These are phyloP conservation scores for Areca catechu DNA, from an alignment of 176 grass and related monocot genomes.

Conservation along the genomic window DNA sequence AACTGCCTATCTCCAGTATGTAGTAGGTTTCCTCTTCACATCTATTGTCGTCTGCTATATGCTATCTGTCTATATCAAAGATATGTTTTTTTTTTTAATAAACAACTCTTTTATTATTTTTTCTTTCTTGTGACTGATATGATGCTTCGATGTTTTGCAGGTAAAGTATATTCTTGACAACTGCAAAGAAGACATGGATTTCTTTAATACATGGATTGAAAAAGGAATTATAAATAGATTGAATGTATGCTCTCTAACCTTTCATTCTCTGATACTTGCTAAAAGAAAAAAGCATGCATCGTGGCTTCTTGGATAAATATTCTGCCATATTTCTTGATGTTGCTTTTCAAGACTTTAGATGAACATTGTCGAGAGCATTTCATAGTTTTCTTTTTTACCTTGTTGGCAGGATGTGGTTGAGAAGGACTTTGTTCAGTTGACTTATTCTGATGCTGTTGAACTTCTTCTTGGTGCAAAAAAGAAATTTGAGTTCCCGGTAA, in stretches of 20 bases:
- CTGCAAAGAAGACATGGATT: slow-evolving; percentile 97
- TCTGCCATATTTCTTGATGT: too few species aligned
- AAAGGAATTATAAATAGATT: slow-evolving; percentile 91
- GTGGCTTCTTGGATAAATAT: too few species aligned
- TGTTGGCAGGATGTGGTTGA: slow-evolving; percentile 65
- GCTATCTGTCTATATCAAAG: slow-evolving; percentile 1
- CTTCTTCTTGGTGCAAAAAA: slow-evolving; percentile 76
- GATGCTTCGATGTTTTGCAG: slow-evolving; percentile 33
- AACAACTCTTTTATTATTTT: neutral
- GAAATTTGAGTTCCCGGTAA: slow-evolving; percentile 96
- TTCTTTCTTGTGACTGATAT: neutral
- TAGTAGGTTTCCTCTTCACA: slow-evolving; percentile 73
- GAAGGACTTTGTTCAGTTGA: slow-evolving; percentile 86
- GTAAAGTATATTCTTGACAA: slow-evolving; percentile 90
- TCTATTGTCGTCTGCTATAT: slow-evolving; percentile 19
- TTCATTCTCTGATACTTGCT: neutral
- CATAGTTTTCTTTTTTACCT: too few species aligned
- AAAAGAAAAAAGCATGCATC: slow-evolving; percentile 6
- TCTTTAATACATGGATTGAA: slow-evolving; percentile 94
- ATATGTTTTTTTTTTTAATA: neutral
- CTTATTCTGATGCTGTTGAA: slow-evolving; percentile 88
- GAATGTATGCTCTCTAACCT: slow-evolving; percentile 44
- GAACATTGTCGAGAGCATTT: too few species aligned
- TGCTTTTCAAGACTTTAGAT: too few species aligned
- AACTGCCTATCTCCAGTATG: slow-evolving; percentile 99